Evolutionary conservation across 805 yeast species (phyloP), one percentile per base, ranked within the genome.

Genomic region (Debaryomyces castellii): DNA sequence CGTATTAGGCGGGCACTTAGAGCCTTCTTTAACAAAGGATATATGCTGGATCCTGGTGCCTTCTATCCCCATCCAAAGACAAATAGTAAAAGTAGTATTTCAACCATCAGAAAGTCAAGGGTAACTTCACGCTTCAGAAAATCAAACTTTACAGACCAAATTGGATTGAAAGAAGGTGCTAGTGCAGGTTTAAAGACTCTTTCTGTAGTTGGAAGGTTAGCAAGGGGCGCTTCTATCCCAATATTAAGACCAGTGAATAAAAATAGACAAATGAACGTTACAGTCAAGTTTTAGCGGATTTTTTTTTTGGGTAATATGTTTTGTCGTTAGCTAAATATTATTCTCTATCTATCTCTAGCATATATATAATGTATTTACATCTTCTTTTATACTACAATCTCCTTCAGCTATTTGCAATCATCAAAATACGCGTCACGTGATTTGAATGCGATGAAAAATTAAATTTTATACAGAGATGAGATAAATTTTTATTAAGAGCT

Each of bases 11-110:
- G 68, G 17, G 63, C 69, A 1, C 24, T 66, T 9, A 47, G 47
- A 32, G 64, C 45, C 21, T 64, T 62, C 40, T 58, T 62, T 54
- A 55, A 45, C 32, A 65, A 55, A 25, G 71, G 66, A 21, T 51
- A 49, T 41, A 51, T 60, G 40, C 46, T 52, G 16, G 69, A 60
- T 49, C 69, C 60, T 11, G 62, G 57, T 12, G 59, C 58, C 5
- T 60, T 57, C 44, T 43, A 46, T 14, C 39, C 51, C 33, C 45
- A 20, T 43, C 46, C 53, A 42, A 47, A 36, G 38, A 25, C 39
- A 36, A 49, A 35, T 35, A 53, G 34, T 50, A 58, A 44, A 40
- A 43, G 47, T 28, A 44, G 52, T 9, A 51, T 62, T 7, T 54
- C 67, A n/a, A 59, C 58, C 14, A 60, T 65, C 27, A 57, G 54